Percentiles rank a stretch among this genome's conserved stretches.
Evolutionary conservation across 192 early-diverging fungal genomes (phyloP).

Genomic region (Mortierella antarctica): DNA sequence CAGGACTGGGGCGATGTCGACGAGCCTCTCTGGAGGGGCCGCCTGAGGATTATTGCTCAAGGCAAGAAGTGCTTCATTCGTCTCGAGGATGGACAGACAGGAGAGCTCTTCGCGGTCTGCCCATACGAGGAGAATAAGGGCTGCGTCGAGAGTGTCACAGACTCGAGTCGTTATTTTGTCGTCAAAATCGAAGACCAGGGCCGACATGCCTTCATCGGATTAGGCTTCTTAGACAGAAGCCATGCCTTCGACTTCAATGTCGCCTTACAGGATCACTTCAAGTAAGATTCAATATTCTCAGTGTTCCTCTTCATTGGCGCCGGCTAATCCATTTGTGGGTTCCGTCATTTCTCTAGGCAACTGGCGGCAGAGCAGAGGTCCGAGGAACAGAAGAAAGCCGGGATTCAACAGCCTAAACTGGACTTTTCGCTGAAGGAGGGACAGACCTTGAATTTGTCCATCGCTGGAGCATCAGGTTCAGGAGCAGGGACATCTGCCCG

Average conservation of each 20-base stretch:
- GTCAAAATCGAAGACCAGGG: constrained; percentile 79
- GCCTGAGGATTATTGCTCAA: constrained; percentile 75
- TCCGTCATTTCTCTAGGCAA: constrained; percentile 45
- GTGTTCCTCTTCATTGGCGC: not conserved
- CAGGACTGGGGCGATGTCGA: constrained; percentile 84
- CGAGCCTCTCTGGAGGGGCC: constrained; percentile 82
- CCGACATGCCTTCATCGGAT: constrained; percentile 84
- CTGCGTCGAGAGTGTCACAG: constrained; percentile 81
- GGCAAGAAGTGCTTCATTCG: constrained; percentile 76
- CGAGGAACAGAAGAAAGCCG: constrained; percentile 44
- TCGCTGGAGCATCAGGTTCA: constrained; percentile 57
- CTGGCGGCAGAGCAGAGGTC: constrained; percentile 60
- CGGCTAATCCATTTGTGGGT: not conserved
- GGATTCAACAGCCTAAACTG: constrained; percentile 61
- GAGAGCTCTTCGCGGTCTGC: constrained; percentile 86
- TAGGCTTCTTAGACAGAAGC: constrained; percentile 86
- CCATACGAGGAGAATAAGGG: constrained; percentile 76
- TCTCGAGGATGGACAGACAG: constrained; percentile 74
- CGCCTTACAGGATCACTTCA: constrained; percentile 83
- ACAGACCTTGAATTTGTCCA: constrained; percentile 78
- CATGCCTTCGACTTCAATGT: constrained; percentile 94
- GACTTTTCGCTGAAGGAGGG: constrained; percentile 87
- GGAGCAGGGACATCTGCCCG: not conserved
- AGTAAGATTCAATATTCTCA: constrained; percentile 51
- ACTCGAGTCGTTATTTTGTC: constrained; percentile 91